Evolutionary conservation across 1,284 basidiomycete genomes (phyloP).

Genomic region (Papiliotrema flavescens): DNA sequence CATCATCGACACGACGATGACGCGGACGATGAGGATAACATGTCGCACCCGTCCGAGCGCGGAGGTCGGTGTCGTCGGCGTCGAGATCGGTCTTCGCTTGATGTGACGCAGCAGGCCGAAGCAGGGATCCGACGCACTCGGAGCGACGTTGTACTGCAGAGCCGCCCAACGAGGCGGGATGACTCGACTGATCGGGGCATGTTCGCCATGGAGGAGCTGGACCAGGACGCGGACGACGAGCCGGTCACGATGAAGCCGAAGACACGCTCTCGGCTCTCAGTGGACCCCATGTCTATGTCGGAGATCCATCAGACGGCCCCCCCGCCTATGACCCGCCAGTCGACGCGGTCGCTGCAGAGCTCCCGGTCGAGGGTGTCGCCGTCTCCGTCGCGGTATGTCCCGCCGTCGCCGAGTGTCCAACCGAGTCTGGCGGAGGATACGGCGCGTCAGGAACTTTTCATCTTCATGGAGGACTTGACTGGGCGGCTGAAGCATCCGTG

Average conservation of each 20-base stretch:
- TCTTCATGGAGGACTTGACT: conserved; percentile 97
- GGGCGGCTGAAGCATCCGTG: conserved; percentile 90
- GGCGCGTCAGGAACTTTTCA: conserved; percentile 91
- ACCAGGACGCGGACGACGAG: conserved; percentile 27
- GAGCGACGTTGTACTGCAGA: conserved; percentile 24
- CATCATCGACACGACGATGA: conserved; percentile 21
- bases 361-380: background rate
- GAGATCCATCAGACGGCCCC: background rate
- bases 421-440: conserved; percentile 43
- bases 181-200: conserved; percentile 34
- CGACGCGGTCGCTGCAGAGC: background rate
- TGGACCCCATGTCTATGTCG: conserved; percentile 5
- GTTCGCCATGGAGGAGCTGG: conserved; percentile 52
- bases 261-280: background rate
- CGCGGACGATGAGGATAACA: conserved; percentile 19
- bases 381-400: conserved; percentile 18
- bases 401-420: conserved; percentile 24
- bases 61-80: background rate
- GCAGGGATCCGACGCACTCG: conserved; percentile 14
- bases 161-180: conserved; percentile 5
- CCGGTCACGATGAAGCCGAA: conserved; percentile 15
- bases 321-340: background rate
- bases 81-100: background rate
- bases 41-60: background rate
- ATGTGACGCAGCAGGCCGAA: background rate